Evolutionary conservation across 345 rosid species (phyloP).

Genomic region (Noccaea bulbosa): DNA sequence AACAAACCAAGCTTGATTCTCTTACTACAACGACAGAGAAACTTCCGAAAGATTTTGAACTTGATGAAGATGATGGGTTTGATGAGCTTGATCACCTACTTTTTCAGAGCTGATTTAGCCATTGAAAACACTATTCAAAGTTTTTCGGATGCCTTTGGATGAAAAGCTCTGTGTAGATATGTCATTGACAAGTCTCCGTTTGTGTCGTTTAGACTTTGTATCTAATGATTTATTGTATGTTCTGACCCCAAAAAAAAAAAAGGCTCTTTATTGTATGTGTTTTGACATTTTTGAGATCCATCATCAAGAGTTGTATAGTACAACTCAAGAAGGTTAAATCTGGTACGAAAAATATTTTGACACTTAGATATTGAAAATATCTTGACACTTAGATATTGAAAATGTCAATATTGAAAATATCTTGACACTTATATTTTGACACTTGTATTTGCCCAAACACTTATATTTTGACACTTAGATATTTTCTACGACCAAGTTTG

Average conservation of each 20-base stretch:
- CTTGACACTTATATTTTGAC: too few relatives aligned
- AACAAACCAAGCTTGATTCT: conserved; percentile 51
- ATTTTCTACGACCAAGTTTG: not conserved
- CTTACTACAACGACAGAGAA: conserved; percentile 10
- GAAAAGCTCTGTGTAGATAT: not conserved
- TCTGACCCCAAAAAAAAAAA: too few relatives aligned
- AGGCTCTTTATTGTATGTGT: too few relatives aligned
- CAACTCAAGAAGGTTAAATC: too few relatives aligned
- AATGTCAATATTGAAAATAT: too few relatives aligned
- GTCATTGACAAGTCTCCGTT: not conserved
- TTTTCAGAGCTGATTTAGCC: conserved; percentile 15
- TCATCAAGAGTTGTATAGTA: too few relatives aligned
- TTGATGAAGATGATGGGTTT: conserved; percentile 42
- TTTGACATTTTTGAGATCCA: too few relatives aligned
- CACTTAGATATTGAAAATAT: too few relatives aligned
- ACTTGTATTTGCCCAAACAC: too few relatives aligned
- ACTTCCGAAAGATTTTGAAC: conserved; percentile 1
- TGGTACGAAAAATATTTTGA: too few relatives aligned
- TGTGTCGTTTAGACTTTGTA: not conserved
- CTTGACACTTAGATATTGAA: too few relatives aligned
- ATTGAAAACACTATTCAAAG: conserved; percentile 13
- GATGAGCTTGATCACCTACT: conserved; percentile 54
- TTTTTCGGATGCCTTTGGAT: not conserved
- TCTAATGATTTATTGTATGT: not conserved
- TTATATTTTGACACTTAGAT: not conserved